Evolutionary conservation across 2,329 filamentous ascomycete genomes (phyloP), one percentile per base, ranked within the genome.

Genomic region (Aspergillus sp.): DNA sequence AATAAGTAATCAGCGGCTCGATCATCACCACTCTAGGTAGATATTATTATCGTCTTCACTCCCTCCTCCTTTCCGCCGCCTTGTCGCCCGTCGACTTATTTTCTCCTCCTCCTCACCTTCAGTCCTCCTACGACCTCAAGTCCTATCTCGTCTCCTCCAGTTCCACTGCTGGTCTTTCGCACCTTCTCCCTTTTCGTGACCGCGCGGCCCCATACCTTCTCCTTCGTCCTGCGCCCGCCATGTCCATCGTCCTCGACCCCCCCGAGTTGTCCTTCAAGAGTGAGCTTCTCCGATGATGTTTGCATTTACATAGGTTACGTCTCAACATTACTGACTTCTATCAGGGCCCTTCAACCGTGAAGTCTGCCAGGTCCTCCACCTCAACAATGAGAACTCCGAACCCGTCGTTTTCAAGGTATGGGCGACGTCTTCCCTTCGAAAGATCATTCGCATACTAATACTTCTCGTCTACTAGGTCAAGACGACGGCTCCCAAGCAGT

Each of bases 401-500:
- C 77, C 84, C 5, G 76, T 87, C 52, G 84, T 84, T 23, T 87
- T 87, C 76, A 87, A 87, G 76, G 82, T 82, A 69, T 62, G 75
- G 65, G 34, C 50, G 23, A 34, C 42, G 36, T 31, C 42, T n/a
- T 45, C 19, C 49, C 44, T 40, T 45, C 40, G n/a, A 45, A 44
- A 54, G 34, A 53, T 50, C 53, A 56, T 52, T 52, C 50, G 56
- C 54, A 52, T 54, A 58, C 67, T 72, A 58, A 71, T 3, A 9
- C 29, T 23, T 34, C 49, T 50, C 36, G 48, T 53, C 21, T 53
- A 40, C 31, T 64, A 96, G 91, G 94, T 99, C 75, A 99, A 99
- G 86, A 99, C 94, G 45, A 99, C 94, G 58, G 94, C 94, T 46
- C 94, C 94, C 31, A 97, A 97, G 78, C 94, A 97, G 93, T 99